phyloP scores from a whole-genome alignment of 768 basidiomycete species.

The Trichaptum fuscoviolaceum region DNA sequence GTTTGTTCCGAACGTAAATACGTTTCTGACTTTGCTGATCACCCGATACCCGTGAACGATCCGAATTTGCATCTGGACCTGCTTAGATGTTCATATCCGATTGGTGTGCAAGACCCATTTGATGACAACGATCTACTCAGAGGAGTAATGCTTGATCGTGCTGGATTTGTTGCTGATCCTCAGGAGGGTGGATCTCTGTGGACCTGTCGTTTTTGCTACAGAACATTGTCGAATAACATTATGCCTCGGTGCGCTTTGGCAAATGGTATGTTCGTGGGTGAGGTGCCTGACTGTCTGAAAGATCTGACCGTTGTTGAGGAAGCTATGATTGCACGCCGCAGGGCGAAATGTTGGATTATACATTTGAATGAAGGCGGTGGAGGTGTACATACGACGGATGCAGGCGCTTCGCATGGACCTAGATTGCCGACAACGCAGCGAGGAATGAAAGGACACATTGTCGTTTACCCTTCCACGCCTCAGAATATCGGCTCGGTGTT shows the following conservation, averaged over 20 bases:
- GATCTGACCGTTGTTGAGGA: conserved; percentile 35
- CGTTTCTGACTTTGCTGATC: not conserved
- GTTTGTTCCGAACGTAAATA: not conserved
- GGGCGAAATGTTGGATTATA: conserved; percentile 32
- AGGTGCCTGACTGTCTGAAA: conserved; percentile 23
- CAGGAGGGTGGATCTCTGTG: conserved; percentile 5
- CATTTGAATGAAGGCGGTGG: conserved; percentile 26
- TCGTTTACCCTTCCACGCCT: conserved; percentile 35
- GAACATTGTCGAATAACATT: conserved; percentile 10
- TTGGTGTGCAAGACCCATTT: not conserved
- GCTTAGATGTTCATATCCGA: not conserved
- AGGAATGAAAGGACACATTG: conserved; percentile 33
- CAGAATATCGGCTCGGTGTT: conserved; percentile 22
- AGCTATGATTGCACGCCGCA: conserved; percentile 32
- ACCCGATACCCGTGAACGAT: not conserved
- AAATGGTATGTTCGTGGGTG: conserved; percentile 27
- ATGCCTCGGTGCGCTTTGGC: conserved; percentile 26
- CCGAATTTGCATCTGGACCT: not conserved
- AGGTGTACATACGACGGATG: conserved; percentile 6
- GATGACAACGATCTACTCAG: not conserved
- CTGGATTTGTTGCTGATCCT: conserved; percentile 3
- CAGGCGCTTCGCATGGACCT: not conserved
- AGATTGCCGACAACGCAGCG: conserved; percentile 20
- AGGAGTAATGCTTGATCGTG: conserved; percentile 7
- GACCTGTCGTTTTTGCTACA: conserved; percentile 20